phyloP scores from a whole-genome alignment of 345 rosid genomes.

The Noccaea bulbosa region DNA sequence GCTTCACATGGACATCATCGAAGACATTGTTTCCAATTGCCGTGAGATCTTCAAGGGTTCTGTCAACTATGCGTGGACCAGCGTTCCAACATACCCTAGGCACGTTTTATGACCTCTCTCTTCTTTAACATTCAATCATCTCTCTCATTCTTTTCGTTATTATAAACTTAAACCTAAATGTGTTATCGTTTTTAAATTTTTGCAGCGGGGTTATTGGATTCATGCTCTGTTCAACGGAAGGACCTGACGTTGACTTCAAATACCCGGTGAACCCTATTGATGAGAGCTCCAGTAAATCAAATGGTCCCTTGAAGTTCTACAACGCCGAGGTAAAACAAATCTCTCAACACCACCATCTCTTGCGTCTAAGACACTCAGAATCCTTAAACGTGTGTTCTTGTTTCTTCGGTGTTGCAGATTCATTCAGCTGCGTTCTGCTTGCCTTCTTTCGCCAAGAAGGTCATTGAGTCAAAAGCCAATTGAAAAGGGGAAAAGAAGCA shows the following conservation, averaged over 20 bases:
- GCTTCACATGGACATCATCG: slow-evolving; percentile 56
- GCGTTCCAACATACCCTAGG: slow-evolving; percentile 72
- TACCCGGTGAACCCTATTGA: slow-evolving; percentile 52
- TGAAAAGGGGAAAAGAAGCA: slow-evolving; percentile 20
- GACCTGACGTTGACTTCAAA: slow-evolving; percentile 64
- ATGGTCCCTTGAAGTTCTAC: slow-evolving; percentile 58
- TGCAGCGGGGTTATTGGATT: slow-evolving; percentile 75
- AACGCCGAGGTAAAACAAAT: slow-evolving; percentile 69
- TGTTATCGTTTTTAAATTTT: neutral
- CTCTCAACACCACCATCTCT: no score
- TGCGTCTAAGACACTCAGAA: neutral
- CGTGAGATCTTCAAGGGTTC: slow-evolving; percentile 63
- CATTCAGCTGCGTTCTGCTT: slow-evolving; percentile 68
- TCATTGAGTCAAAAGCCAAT: slow-evolving; percentile 42
- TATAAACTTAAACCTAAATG: slow-evolving; percentile 2
- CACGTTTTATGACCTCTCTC: slow-evolving; percentile 11
- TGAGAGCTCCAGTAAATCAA: slow-evolving; percentile 49
- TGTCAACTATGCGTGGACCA: slow-evolving; percentile 74
- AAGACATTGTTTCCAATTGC: slow-evolving; percentile 71
- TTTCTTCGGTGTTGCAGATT: slow-evolving; percentile 44
- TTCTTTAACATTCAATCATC: neutral
- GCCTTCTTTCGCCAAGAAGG: slow-evolving; percentile 60
- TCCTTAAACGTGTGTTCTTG: neutral
- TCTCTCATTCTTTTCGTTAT: neutral
- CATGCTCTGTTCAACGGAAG: slow-evolving; percentile 76